Base-by-base conservation (phyloP, 164 flowering plant genomes). In the Annona squamosa region DNA sequence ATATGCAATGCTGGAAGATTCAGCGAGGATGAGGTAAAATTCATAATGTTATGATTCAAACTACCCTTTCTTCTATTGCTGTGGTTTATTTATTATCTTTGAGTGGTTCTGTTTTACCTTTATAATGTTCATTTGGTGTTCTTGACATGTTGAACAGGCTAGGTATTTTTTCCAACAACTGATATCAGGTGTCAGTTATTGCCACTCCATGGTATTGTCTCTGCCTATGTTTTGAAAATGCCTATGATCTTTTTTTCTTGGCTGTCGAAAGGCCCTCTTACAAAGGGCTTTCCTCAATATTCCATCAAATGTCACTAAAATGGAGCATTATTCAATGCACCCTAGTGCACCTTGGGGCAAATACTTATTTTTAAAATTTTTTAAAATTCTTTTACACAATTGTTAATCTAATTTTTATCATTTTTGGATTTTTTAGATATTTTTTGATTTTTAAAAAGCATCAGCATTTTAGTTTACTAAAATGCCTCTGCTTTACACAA, bases 141-240 rank as follows among this genome's bases (percentile, higher is more conserved):
- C 69, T 67, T 67, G 4, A 67, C 9, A 9, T 65, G 71, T 71
- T 56, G 37, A 76, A 48, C 90, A 91, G 96, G 94, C 93, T 13
- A 86, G 93, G 73, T 94, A 84, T 76, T 94, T 88, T 87, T 94
- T 94, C 71, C 98, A 89, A 81, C 98, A 94, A 77, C 84, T 93
- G 70, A 87, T 93, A 79, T 93, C 98, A n/a, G 97, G 98, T 79
- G 95, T 93, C 74, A 88, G 94, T 75, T 93, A 90, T 78, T 93
- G 98, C 66, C 98, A 91, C 77, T 85, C 97, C 41, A 91, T 91
- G 96, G 98, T 94, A 84, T 61, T 37, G 3, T 37, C 26, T 44
- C 59, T 5, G 10, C 17, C 18, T 52, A 63, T 43, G 13, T 52
- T 52, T 52, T 9, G 59, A 16, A 47, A 48, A 48, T 48, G 59